Evolutionary conservation across 2,329 filamentous ascomycete species (phyloP).

Genomic region (Geosmithia putterillii): DNA sequence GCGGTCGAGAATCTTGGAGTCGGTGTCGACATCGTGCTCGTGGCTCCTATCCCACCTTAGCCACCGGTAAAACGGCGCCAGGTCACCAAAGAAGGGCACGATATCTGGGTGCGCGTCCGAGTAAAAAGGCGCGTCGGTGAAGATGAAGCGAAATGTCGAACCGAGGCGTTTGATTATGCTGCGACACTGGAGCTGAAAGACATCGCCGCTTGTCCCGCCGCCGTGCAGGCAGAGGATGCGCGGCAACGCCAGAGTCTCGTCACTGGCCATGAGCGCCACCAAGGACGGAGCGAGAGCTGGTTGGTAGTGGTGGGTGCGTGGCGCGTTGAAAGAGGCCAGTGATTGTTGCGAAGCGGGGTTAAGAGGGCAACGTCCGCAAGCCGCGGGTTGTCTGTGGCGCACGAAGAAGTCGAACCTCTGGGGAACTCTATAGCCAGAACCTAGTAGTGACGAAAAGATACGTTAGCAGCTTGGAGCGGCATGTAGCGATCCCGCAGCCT

Average conservation of each 20-base stretch:
- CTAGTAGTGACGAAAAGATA: too few relatives aligned
- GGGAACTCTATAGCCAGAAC: too few relatives aligned
- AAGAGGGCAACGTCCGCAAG: too few relatives aligned
- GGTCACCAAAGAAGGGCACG: slow-evolving; percentile 49
- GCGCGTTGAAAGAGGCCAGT: too few relatives aligned
- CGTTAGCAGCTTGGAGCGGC: too few relatives aligned
- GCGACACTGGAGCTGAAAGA: slow-evolving; percentile 60
- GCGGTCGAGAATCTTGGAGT: slow-evolving; percentile 24
- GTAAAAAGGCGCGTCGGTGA: slow-evolving; percentile 56
- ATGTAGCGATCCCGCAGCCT: too few relatives aligned
- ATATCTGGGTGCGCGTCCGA: slow-evolving; percentile 51
- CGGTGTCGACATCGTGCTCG: slow-evolving; percentile 30
- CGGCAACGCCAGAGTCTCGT: slow-evolving; percentile 21
- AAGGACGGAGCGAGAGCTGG: too few relatives aligned
- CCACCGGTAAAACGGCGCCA: slow-evolving; percentile 52
- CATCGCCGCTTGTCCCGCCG: slow-evolving; percentile 58
- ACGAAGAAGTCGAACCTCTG: too few relatives aligned
- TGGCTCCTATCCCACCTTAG: slow-evolving; percentile 50
- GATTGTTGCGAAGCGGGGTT: too few relatives aligned
- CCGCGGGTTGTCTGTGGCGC: too few relatives aligned
- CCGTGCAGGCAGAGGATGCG: slow-evolving; percentile 74
- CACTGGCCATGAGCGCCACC: not conserved
- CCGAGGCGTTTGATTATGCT: slow-evolving; percentile 32
- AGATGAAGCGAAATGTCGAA: slow-evolving; percentile 56
- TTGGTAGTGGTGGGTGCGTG: too few relatives aligned